Conservation (phyloP, 768 basidiomycete species). For the Imleria badia region DNA sequence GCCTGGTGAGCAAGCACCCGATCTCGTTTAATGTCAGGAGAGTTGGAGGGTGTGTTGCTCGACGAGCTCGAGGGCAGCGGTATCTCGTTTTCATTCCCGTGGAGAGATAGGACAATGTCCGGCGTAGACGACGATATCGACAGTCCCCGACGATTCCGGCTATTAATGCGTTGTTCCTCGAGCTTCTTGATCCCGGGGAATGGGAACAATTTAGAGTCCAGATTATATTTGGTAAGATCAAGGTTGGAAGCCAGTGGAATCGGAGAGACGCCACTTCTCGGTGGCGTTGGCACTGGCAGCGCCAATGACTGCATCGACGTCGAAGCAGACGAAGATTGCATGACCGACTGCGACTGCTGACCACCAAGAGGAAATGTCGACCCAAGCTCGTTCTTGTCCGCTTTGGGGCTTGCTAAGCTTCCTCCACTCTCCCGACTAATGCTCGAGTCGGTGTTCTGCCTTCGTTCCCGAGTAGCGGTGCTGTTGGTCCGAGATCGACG, state of each 20-base stretch:
- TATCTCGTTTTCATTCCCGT: slow-evolving; percentile 43
- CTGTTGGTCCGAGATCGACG: slow-evolving; percentile 81
- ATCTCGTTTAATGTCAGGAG: slow-evolving; percentile 54
- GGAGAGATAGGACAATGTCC: slow-evolving; percentile 44
- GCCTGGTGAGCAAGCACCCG: slow-evolving; percentile 65
- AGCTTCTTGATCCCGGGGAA: slow-evolving; percentile 85
- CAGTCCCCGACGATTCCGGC: slow-evolving; percentile 53
- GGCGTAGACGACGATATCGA: slow-evolving; percentile 49
- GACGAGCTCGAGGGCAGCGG: slow-evolving; percentile 49
- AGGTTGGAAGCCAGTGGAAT: slow-evolving; percentile 71
- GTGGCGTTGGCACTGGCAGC: slow-evolving; percentile 52
- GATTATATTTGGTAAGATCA: slow-evolving; percentile 70
- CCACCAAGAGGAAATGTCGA: slow-evolving; percentile 40
- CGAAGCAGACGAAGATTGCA: slow-evolving; percentile 70
- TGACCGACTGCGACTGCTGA: slow-evolving; percentile 54
- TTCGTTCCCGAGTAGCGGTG: slow-evolving; percentile 61
- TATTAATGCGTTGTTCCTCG: slow-evolving; percentile 62
- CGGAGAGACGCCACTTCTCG: slow-evolving; percentile 67
- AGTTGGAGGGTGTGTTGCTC: slow-evolving; percentile 48
- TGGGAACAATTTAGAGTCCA: slow-evolving; percentile 75
- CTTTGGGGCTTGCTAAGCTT: slow-evolving; percentile 63
- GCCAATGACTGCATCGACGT: slow-evolving; percentile 58
- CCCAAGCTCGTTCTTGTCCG: slow-evolving; percentile 48
- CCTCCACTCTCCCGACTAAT: slow-evolving; percentile 75
- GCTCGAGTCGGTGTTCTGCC: slow-evolving; percentile 70